These are phyloP conservation scores for Aspergillus tanneri DNA, from an alignment of 2,329 filamentous ascomycete genomes.

Conservation along the genomic window DNA sequence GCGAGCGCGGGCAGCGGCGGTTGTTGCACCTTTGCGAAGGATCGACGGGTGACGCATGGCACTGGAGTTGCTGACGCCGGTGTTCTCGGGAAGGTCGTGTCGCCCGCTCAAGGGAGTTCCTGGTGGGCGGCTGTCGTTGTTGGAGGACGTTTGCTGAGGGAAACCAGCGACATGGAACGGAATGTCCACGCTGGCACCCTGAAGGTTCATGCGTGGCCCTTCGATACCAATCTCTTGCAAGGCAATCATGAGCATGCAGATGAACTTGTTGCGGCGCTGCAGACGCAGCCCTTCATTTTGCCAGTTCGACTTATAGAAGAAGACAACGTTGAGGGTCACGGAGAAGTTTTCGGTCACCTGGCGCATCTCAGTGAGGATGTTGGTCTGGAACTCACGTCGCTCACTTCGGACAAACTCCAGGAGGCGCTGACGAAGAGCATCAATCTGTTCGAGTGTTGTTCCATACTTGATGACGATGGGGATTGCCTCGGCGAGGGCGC, in stretches of 20 bases:
- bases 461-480: conserved; percentile 85
- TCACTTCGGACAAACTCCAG: conserved; percentile 79
- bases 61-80: conserved; percentile 27
- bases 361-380: conserved; percentile 81
- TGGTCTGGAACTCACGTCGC: conserved; percentile 84
- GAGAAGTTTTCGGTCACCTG: conserved; percentile 79
- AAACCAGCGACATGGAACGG: conserved; percentile 63
- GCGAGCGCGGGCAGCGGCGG: conserved; percentile 48
- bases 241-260: conserved; percentile 82
- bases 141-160: conserved; percentile 45
- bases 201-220: conserved; percentile 71
- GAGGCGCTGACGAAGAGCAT: conserved; percentile 74
- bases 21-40: conserved; percentile 51
- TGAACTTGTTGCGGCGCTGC: conserved; percentile 89
- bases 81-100: conserved; percentile 29
- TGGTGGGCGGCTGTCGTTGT: conserved; percentile 46
- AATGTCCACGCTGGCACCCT: conserved; percentile 65
- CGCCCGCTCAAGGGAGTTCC: conserved; percentile 32
- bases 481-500: conserved; percentile 81
- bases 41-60: conserved; percentile 50
- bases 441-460: conserved; percentile 78
- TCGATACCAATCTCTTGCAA: conserved; percentile 84
- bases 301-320: conserved; percentile 97
- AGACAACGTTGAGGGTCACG: conserved; percentile 85
- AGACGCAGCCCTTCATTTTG: conserved; percentile 92